These are phyloP conservation scores for Artomyces pyxidatus DNA, from an alignment of 768 basidiomycete species.

Conservation along the genomic window DNA sequence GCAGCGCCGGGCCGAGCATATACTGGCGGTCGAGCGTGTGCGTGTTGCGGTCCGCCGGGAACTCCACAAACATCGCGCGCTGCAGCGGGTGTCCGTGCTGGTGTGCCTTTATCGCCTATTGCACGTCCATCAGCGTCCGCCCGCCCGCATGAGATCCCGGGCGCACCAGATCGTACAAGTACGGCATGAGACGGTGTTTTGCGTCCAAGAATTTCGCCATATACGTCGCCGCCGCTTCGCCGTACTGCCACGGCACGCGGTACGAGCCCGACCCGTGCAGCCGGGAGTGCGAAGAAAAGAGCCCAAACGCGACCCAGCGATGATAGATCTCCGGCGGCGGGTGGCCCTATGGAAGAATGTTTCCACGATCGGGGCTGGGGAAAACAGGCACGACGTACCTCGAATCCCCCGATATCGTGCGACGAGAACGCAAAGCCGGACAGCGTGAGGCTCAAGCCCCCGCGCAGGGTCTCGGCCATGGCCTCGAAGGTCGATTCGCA, in stretches of 20 bases:
- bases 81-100: constrained; percentile 46
- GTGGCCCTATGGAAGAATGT: constrained; percentile 36
- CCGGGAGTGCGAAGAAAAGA: constrained; percentile 71
- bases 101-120: constrained; percentile 44
- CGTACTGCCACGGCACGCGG: constrained; percentile 72
- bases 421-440: constrained; percentile 69
- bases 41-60: constrained; percentile 48
- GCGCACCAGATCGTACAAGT: constrained; percentile 50
- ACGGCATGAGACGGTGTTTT: constrained; percentile 71
- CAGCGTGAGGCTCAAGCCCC: constrained; percentile 52
- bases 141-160: background rate
- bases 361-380: background rate
- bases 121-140: background rate
- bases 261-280: constrained; percentile 69
- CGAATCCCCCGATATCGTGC: constrained; percentile 75
- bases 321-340: constrained; percentile 64
- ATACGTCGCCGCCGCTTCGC: constrained; percentile 56
- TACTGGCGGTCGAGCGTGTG: constrained; percentile 55
- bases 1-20: constrained; percentile 49
- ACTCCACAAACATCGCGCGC: constrained; percentile 63
- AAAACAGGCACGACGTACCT: constrained; percentile 28
- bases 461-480: constrained; percentile 69
- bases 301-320: constrained; percentile 69
- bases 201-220: constrained; percentile 55
- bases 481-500: constrained; percentile 73